Percentiles rank a stretch among this genome's conserved stretches.
These are phyloP conservation scores for Jasminum sambac DNA, from an alignment of 257 asterid genomes.

Conservation along the genomic window DNA sequence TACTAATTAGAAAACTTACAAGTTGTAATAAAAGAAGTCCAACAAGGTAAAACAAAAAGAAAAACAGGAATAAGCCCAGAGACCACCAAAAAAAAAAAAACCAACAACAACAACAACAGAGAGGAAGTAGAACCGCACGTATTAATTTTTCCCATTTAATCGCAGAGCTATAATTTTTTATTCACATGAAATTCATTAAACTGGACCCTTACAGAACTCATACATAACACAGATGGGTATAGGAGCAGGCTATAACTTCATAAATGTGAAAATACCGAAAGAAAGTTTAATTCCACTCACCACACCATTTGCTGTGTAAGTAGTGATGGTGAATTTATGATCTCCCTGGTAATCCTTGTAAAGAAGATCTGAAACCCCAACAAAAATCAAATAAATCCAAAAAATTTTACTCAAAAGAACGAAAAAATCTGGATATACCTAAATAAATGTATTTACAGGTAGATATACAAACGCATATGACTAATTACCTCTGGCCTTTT, in stretches of 20 bases:
- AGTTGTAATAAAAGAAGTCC: background rate
- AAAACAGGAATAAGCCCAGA: background rate
- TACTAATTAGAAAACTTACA: background rate
- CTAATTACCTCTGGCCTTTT: constrained; percentile 55
- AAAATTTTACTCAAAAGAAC: background rate
- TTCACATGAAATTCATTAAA: background rate
- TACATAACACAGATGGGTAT: background rate
- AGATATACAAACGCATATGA: background rate
- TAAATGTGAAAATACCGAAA: background rate
- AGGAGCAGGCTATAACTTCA: background rate
- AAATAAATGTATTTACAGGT: background rate
- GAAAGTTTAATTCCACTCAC: constrained; percentile 29
- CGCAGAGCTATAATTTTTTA: constrained; percentile 1
- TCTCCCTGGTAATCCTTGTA: constrained; percentile 59
- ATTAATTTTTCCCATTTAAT: background rate
- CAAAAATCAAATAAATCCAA: constrained; percentile 12
- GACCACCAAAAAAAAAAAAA: too few species aligned
- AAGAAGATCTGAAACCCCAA: constrained; percentile 49
- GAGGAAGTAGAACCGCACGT: too few species aligned
- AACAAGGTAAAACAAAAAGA: background rate
- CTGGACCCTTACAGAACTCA: constrained; percentile 5
- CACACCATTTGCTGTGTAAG: constrained; percentile 53
- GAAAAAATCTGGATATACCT: background rate
- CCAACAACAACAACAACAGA: background rate
- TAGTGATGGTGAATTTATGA: constrained; percentile 60